Percentiles rank a stretch among this genome's conserved stretches.
These are phyloP conservation scores for Psophocarpus tetragonolobus DNA, from an alignment of 306 rosid species.

Conservation along the genomic window DNA sequence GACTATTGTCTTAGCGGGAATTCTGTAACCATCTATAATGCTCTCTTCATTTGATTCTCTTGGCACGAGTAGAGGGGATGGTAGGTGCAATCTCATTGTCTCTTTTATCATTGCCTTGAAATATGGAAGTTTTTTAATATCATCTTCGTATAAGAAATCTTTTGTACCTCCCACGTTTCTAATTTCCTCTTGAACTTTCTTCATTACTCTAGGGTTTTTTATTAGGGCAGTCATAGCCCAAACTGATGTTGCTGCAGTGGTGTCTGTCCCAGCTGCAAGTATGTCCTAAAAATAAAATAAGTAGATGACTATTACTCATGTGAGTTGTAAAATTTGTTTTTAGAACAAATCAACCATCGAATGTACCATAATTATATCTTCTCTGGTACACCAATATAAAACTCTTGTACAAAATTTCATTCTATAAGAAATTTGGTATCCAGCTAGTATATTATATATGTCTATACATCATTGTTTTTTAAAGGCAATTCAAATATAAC, in stretches of 20 bases:
- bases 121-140: no score
- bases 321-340: not conserved
- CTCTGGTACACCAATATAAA: not conserved
- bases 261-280: constrained; percentile 9
- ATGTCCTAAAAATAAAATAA: not conserved
- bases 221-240: constrained; percentile 27
- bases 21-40: not conserved
- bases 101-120: constrained; percentile 32
- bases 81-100: constrained; percentile 13
- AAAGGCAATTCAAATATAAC: no score
- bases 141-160: constrained; percentile 8
- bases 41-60: not conserved
- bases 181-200: no score
- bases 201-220: no score
- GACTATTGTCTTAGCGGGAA: not conserved
- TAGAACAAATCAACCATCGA: not conserved
- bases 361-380: not conserved
- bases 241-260: constrained; percentile 6
- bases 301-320: no score
- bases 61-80: not conserved
- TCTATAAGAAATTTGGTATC: no score
- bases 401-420: not conserved
- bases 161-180: not conserved
- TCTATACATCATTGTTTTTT: no score
- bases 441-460: no score